phyloP scores from a whole-genome alignment of 1,139 yeast species.

The Suhomyces choctaworum region DNA sequence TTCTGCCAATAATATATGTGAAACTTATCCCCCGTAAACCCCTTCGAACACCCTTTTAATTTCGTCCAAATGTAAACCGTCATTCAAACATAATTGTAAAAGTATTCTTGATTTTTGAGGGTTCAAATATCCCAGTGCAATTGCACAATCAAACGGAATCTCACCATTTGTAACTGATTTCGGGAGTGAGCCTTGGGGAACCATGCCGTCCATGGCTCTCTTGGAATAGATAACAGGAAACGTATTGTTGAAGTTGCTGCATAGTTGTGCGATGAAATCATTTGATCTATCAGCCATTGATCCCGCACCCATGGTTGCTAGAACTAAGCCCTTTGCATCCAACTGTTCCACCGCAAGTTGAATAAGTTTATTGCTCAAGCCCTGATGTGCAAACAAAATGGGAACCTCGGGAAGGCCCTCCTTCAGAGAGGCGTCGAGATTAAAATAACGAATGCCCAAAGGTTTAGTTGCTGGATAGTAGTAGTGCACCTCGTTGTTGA shows the following conservation, averaged over 20 bases:
- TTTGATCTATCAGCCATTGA: slow-evolving; percentile 56
- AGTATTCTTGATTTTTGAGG: slow-evolving; percentile 67
- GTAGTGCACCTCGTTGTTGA: slow-evolving; percentile 63
- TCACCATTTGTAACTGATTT: slow-evolving; percentile 20
- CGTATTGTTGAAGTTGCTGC: slow-evolving; percentile 21
- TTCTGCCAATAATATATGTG: slow-evolving; percentile 7
- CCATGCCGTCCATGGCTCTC: slow-evolving; percentile 66
- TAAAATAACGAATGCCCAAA: slow-evolving; percentile 48
- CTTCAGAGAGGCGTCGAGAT: slow-evolving; percentile 23
- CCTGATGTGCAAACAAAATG: slow-evolving; percentile 61
- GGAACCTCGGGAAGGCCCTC: slow-evolving; percentile 46
- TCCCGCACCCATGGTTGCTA: slow-evolving; percentile 76
- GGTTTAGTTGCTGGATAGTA: slow-evolving; percentile 66
- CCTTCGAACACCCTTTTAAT: slow-evolving; percentile 52
- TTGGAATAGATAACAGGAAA: slow-evolving; percentile 65
- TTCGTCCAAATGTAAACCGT: slow-evolving; percentile 38
- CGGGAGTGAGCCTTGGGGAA: slow-evolving; percentile 52
- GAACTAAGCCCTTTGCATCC: slow-evolving; percentile 52
- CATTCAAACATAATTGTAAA: slow-evolving; percentile 56
- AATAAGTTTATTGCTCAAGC: slow-evolving; percentile 51
- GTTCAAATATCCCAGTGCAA: slow-evolving; percentile 67
- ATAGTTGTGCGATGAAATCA: slow-evolving; percentile 28
- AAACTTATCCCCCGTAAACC: slow-evolving; percentile 26
- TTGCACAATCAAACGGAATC: slow-evolving; percentile 27
- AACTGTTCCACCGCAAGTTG: slow-evolving; percentile 45